Evolutionary conservation across 768 basidiomycete species (phyloP).

Genomic region (Mycena leptocephala): DNA sequence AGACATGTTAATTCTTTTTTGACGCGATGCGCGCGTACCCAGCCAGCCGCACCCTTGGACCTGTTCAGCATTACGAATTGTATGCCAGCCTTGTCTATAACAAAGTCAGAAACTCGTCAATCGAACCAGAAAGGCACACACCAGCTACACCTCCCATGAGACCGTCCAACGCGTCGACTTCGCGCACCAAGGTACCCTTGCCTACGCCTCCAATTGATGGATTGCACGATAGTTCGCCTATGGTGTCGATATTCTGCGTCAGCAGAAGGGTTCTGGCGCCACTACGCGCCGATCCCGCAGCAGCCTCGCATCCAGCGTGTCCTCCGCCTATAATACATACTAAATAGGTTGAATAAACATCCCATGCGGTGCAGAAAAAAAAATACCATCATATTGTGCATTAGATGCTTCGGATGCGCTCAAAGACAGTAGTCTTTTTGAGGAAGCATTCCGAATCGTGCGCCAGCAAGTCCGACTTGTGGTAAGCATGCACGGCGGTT

Average conservation of each 20-base stretch:
- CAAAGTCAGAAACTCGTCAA: not conserved
- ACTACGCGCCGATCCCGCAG: conserved; percentile 86
- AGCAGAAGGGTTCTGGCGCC: conserved; percentile 87
- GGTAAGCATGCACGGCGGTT: conserved; percentile 23
- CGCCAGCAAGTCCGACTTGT: conserved; percentile 27
- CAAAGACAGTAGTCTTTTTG: conserved; percentile 6
- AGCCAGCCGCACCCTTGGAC: conserved; percentile 91
- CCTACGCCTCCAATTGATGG: conserved; percentile 94
- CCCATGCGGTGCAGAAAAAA: not conserved
- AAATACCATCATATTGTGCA: conserved; percentile 35
- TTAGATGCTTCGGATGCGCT: not conserved
- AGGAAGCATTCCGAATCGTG: conserved; percentile 11
- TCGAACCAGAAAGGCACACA: conserved; percentile 48
- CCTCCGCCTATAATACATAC: conserved; percentile 94
- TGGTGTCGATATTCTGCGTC: conserved; percentile 86
- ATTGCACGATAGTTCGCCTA: conserved; percentile 92
- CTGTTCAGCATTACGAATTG: conserved; percentile 91
- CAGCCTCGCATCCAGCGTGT: conserved; percentile 95
- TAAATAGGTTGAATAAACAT: conserved; percentile 33
- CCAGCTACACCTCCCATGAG: conserved; percentile 89
- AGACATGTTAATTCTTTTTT: not conserved
- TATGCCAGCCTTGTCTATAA: conserved; percentile 87
- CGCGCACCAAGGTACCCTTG: conserved; percentile 92
- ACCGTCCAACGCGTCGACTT: conserved; percentile 93
- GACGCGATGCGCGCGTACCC: conserved; percentile 66